Percentiles rank a stretch among this genome's conserved stretches.
phyloP scores from a whole-genome alignment of 805 yeast species.

The Starmerella bacillaris region DNA sequence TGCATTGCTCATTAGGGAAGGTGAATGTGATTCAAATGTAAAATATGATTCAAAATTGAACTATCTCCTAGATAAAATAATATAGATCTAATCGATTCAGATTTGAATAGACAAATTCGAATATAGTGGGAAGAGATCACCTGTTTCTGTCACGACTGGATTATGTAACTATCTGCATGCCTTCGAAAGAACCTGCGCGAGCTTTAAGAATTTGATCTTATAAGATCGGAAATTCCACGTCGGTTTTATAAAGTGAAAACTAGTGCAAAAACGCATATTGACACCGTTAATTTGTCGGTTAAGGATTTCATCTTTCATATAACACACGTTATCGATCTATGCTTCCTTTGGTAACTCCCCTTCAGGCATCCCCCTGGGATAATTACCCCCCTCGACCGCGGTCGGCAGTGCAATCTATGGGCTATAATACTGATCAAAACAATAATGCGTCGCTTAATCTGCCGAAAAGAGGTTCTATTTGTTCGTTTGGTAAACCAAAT shows the following conservation, averaged over 20 bases:
- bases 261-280: background rate
- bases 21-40: too few species aligned
- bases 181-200: background rate
- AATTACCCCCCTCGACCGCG: slow-evolving; percentile 3
- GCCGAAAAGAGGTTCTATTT: too few species aligned
- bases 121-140: too few species aligned
- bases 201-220: background rate
- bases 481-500: too few species aligned
- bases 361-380: slow-evolving; percentile 6
- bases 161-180: background rate
- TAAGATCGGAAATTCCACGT: background rate
- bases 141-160: too few species aligned
- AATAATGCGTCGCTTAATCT: too few species aligned
- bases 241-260: background rate
- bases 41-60: too few species aligned
- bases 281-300: background rate
- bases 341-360: slow-evolving; percentile 6
- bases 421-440: background rate
- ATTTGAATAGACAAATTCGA: too few species aligned
- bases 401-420: slow-evolving; percentile 1
- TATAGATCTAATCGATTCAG: too few species aligned
- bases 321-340: background rate
- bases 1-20: too few species aligned
- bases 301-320: too few species aligned
- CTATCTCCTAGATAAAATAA: too few species aligned